Base-by-base conservation (phyloP, 352 stramenopile genomes). In the Globisporangium ultimum region DNA sequence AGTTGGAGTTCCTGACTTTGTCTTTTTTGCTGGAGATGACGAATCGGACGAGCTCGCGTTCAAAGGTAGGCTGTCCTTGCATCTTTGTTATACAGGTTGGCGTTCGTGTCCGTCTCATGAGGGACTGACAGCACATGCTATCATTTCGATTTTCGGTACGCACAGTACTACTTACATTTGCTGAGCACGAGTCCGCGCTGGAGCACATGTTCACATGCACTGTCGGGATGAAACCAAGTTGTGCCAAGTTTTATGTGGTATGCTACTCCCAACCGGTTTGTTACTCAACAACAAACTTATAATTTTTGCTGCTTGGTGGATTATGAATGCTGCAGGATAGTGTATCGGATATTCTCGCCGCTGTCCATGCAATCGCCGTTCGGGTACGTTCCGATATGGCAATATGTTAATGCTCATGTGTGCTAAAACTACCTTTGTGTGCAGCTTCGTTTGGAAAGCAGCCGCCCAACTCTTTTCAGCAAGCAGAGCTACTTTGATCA, bases 221-320 rank as follows among this genome's bases (percentile, higher is more conserved):
- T 0, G 95, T 99, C 3, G 97, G 97, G 1, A 98, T 98, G 77
- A 99, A 99, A 66, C 97, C 97, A 1, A 98, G 89, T 66, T 84
- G 82, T 45, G 97, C 97, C n/a, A 87, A 96, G 42, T 97, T 83
- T 62, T 99, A 98, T 65, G 74, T 99, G 57, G 80, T 90, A 63
- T 40, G 72, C 9, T 5, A 10, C 28, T 10, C 28, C 8, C 8
- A 36, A 36, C 8, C 28, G 9, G 28, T 36, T 36, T 36, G 28
- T 5, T 36, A 5, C 28, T 11, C 24, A 36, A 36, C 28, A 10
- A 10, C 28, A 36, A 36, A 36, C 28, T 36, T 5, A 36, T 36
- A 5, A 36, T 36, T 6, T n/a, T 36, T 67, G 7, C 1, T 2
- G 45, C 17, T 10, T 24, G 36, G 1, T 28, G 3, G 7, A 13